Base-by-base conservation (phyloP, 1,284 basidiomycete genomes). In the Ganoderma lucidum region DNA sequence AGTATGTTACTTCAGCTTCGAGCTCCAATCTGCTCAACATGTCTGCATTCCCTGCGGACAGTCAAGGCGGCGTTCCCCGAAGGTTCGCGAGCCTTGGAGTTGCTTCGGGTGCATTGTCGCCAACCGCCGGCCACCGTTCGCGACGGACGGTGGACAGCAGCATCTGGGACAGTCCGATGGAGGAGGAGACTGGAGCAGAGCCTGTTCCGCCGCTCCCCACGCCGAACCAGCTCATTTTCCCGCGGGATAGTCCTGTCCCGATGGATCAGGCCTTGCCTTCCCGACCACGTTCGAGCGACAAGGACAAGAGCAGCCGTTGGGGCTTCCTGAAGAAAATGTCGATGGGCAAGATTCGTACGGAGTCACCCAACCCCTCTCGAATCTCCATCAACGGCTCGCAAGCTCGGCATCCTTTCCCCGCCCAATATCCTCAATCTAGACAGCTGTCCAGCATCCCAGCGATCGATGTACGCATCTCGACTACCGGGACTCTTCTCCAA, bases 291-390 rank as follows among this genome's bases (percentile, higher is more conserved):
- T 75, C 68, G 77, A 81, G 71, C 44, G 83, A 83, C 56, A 87
- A 87, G 73, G 87, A 89, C 70, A 91, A 91, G 79, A 82, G 82
- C 58, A 89, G 89, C 67, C 90, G 93, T 69, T 97, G 95, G 95
- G 95, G 96, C 3, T 97, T 98, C 83, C 83, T 98, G 70, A 95
- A 96, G 82, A 98, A 98, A 83, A 96, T 98, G 93, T 96, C 95
- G 12, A 96, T 96, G 93, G 92, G 94, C 30, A 93, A 93, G 80
- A 91, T 94, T 81, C 88, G 88, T 76, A 73, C 81, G n/a, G 90
- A 93, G 64, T 78, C 83, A 0, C 71, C 74, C 1, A 70, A 82
- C 14, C n/a, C 30, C 12, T 80, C 82, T 2, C 79, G 81, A 12
- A 75, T 79, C 51, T 75, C 78, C 28, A 63, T 77, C 30, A 77